Evolutionary conservation across 768 basidiomycete species (phyloP), one percentile per base, ranked within the genome.

Genomic region (Lactarius trivialis): DNA sequence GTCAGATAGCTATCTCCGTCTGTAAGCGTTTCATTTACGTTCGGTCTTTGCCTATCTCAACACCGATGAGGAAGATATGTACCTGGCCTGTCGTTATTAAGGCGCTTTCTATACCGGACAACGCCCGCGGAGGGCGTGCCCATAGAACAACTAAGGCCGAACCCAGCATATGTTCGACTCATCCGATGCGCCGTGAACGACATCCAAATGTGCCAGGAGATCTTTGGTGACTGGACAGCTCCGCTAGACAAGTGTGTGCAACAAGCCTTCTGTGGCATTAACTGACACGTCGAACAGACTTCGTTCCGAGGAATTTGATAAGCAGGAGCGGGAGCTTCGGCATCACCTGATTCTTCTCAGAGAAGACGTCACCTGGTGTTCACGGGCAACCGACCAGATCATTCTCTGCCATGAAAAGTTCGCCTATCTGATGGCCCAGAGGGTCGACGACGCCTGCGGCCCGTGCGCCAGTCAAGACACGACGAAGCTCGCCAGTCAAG

Each of bases 161-260:
- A 54, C 37, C 6, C 26, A 0, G 2, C 21, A 17, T 59, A 63
- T n/a, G 53, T 59, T 24, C 58, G 15, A 28, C 15, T 19, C 45
- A 55, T 56, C 36, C 30, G 55, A 24, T 19, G 30, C 24, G 57
- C 58, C 37, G 53, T 51, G 19, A 26, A 55, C 12, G 58, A 63
- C 53, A 63, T 63, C 48, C 62, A 53, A 21, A 39, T 63, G 21
- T 55, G 62, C n/a, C 45, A 39, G 48, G 51, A 59, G 28, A n/a
- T 63, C 32, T 63, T 63, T 21, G 48, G 60, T 34, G n/a, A 48
- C 37, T 64, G 63, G 63, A 14, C 48, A 19, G 15, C 32, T 24
- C 53, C 55, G 11, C 33, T 60, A 15, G 43, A 64, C 53, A 64
- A 56, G 63, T 64, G 7, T 30, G 49, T 45, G 34, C 45, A 3